phyloP scores from a whole-genome alignment of 345 rosid genomes.

The Raphanus raphanistrum region DNA sequence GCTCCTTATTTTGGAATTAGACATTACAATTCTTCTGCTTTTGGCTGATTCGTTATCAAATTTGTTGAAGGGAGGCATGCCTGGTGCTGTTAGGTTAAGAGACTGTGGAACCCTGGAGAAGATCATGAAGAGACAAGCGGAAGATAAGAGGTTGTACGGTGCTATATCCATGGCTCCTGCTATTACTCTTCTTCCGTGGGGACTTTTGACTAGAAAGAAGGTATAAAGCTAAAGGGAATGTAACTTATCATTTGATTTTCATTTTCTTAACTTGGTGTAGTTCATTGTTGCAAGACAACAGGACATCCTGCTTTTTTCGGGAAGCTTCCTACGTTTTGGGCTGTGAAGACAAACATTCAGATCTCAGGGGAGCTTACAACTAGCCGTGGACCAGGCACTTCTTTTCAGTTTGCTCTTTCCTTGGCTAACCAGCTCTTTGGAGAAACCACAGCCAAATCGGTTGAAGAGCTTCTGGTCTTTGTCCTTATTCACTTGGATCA shows the following conservation, averaged over 20 bases:
- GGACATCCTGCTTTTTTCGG: constrained; percentile 87
- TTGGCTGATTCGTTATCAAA: neutral
- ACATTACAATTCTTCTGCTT: neutral
- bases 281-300: constrained; percentile 71
- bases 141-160: constrained; percentile 68
- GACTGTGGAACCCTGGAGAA: constrained; percentile 63
- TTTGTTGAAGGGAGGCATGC: constrained; percentile 87
- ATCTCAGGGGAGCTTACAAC: constrained; percentile 91
- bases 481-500: neutral
- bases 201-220: constrained; percentile 74
- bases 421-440: constrained; percentile 83
- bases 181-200: constrained; percentile 94
- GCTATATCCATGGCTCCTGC: constrained; percentile 97
- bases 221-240: constrained; percentile 6
- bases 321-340: constrained; percentile 89
- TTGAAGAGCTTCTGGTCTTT: constrained; percentile 64
- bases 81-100: constrained; percentile 85
- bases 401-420: constrained; percentile 76
- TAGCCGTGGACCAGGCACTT: constrained; percentile 94
- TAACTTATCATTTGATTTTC: too few species aligned
- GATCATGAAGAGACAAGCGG: constrained; percentile 79
- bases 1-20: neutral
- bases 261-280: constrained; percentile 49
- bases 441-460: constrained; percentile 60
- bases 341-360: constrained; percentile 82